Base-by-base conservation (phyloP, 2,329 filamentous ascomycete genomes). In the Exutisphaerella laricina region DNA sequence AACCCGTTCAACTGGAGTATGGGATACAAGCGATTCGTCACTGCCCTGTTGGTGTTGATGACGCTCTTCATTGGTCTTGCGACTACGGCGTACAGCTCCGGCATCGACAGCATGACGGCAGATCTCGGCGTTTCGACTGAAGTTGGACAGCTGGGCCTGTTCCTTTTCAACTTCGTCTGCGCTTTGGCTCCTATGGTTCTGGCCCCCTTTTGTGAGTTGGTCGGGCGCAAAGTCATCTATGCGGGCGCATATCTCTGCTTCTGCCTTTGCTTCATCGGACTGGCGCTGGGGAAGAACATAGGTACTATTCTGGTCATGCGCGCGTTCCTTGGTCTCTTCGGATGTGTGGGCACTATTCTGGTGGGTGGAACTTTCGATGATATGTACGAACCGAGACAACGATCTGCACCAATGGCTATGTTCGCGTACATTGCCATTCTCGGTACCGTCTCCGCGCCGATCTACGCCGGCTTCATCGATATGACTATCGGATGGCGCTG, bases 401-500 rank as follows among this genome's bases (percentile, higher is more conserved):
- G 70, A 33, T 68, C 69, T 30, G 62, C 65, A 18, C 68, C 70
- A 22, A 72, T 73, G 69, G 69, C 70, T 8, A 63, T 66, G 41
- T 73, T 73, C 62, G 65, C 67, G 10, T 73, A 66, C 59, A 63
- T 74, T 30, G 70, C 71, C 48, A 73, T 73, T 42, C 65, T 73
- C 43, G 73, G 73, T 32, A 75, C 73, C 7, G 71, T 75, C 18
- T 70, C 65, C 4, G 73, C 73, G 3, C 73, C 73, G 20, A 74
- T 75, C 52, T 74, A 75, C 54, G 70, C 71, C 34, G 71, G 72
- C 31, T 75, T 74, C 62, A 74, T 76, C 55, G 71, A 75, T 56
- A 63, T 73, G 54, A 61, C 69, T 29, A 62, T 76, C 16, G 71
- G 72, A 41, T 75, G 73, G 73, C 62, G 73, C 41, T 76, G 73